A percentile compares a stretch with the other conserved stretches of the same genome.
These are phyloP conservation scores for Rasamsonia emersonii DNA, from an alignment of 2,329 filamentous ascomycete genomes.

Conservation along the genomic window DNA sequence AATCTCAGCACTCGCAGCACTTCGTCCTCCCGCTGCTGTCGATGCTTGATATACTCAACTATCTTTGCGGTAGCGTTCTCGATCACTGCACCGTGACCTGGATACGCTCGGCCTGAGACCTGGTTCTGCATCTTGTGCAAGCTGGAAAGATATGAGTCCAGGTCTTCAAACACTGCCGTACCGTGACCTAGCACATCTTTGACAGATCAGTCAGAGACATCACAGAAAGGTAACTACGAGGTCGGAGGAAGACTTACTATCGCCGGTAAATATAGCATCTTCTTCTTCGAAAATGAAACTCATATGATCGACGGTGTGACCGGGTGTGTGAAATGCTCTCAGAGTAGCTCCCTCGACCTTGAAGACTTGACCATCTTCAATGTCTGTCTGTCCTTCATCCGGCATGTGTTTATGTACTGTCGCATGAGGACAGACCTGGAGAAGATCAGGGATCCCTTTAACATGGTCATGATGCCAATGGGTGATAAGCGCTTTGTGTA, in stretches of 20 bases:
- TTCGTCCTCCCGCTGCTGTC: conserved; percentile 70
- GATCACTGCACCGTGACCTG: conserved; percentile 76
- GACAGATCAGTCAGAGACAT: conserved; percentile 1
- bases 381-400: conserved; percentile 40
- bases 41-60: conserved; percentile 72
- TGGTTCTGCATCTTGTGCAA: conserved; percentile 60
- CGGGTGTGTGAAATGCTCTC: conserved; percentile 58
- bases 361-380: conserved; percentile 49
- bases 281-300: conserved; percentile 67
- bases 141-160: conserved; percentile 59
- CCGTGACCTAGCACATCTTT: conserved; percentile 71
- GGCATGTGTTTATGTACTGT: conserved; percentile 61
- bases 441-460: conserved; percentile 63
- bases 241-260: conserved; percentile 43
- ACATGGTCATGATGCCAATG: conserved; percentile 92
- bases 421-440: conserved; percentile 53
- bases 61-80: conserved; percentile 65
- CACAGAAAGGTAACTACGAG: not conserved
- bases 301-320: conserved; percentile 79
- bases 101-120: conserved; percentile 61
- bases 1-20: conserved; percentile 56
- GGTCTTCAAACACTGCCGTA: conserved; percentile 75
- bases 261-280: conserved; percentile 76
- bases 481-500: conserved; percentile 67
- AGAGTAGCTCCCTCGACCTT: conserved; percentile 50